A percentile compares a stretch with the other conserved stretches of the same genome.
Conservation (phyloP, 148 eudicot species). For the Polygonum maritimum region DNA sequence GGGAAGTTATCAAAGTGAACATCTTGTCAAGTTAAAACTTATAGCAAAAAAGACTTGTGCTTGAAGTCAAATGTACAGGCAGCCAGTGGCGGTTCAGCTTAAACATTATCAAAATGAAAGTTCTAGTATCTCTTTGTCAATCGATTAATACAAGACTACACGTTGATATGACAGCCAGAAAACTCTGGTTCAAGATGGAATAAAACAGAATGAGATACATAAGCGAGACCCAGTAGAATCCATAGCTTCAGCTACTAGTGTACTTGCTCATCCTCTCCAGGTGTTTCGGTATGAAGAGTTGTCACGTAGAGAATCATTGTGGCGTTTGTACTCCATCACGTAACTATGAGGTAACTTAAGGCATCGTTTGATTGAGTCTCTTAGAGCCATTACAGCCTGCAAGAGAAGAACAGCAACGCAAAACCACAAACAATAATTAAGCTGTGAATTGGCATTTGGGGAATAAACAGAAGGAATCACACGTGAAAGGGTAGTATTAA, state of each 20-base stretch:
- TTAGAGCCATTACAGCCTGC: constrained; percentile 87
- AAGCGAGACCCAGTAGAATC: background rate
- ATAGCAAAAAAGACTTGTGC: background rate
- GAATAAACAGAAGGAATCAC: background rate
- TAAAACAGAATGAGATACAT: background rate
- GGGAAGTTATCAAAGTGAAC: background rate
- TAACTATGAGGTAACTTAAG: constrained; percentile 89
- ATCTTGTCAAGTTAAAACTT: background rate
- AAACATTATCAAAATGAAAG: background rate
- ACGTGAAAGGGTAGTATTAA: background rate
- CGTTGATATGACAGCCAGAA: background rate
- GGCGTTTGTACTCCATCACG: constrained; percentile 94
- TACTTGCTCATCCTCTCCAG: constrained; percentile 68
- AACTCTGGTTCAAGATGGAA: background rate
- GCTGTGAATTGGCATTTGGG: background rate
- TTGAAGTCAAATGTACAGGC: background rate
- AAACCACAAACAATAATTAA: background rate
- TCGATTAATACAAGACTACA: background rate
- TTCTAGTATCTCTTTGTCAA: background rate
- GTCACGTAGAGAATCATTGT: constrained; percentile 91
- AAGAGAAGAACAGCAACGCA: background rate
- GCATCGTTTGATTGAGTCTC: constrained; percentile 85
- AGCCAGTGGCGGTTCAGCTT: background rate
- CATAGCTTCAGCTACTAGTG: background rate
- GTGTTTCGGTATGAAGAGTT: constrained; percentile 92